Evolutionary conservation across 306 rosid species (phyloP), one percentile per base, ranked within the genome.

Genomic region (Cyamopsis tetragonoloba): DNA sequence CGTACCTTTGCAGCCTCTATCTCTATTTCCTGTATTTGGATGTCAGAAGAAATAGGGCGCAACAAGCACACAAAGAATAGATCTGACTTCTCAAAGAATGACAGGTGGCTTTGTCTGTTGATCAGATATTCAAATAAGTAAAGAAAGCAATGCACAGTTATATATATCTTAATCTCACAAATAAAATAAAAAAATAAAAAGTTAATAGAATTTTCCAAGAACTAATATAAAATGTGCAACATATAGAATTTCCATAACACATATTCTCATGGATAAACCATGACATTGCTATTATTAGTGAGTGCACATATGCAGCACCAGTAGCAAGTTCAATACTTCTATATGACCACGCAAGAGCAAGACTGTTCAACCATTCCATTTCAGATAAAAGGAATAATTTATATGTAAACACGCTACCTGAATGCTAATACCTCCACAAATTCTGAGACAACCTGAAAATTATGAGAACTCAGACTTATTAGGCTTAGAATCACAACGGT

Each of bases 61-160:
- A 88, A 15, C 86, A 88, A 50, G 86, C 98, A 89, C 48, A 89
- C 75, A 37, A 93, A 84, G 82, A 78, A 93, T 35, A 93, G 74
- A 74, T 88, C 88, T 3, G 97, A 89, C 84, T 93, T 93, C 68
- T 83, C 91, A 83, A 81, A 89, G 75, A 93, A 88, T 27, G 83
- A 37, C 80, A 83, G 71, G 75, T 83, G 95, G 54, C 80, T 84
- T 71, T 89, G 88, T 53, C 98, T 93, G 91, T 66, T 20, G 48
- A 63, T 34, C n/a, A 38, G 4, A 69, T 65, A 73, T 63, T 53
- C 23, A 38, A 47, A 43, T 60, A 31, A 76, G 59, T 22, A 18
- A 71, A 51, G 28, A 65, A 56, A 38, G 38, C 6, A 51, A 54
- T 62, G 10, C 26, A 6, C 9, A 22, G 49, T 68, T 61, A 71